Evolutionary conservation across 2,329 filamentous ascomycete species (phyloP).

Genomic region (Aspergillus pseudoglaucus): DNA sequence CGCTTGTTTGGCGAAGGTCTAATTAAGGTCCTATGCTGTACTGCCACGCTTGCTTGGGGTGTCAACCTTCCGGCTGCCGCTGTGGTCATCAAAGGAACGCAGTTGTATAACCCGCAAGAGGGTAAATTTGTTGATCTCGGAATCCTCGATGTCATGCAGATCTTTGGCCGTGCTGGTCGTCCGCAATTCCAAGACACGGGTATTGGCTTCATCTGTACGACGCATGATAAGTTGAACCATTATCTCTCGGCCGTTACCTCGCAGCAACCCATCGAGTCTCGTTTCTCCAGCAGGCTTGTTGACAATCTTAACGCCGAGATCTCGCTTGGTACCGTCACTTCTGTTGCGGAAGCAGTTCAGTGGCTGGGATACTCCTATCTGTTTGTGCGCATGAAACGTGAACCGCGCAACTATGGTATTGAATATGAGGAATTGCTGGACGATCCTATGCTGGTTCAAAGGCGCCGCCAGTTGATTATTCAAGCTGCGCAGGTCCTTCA

Average conservation of each 20-base stretch:
- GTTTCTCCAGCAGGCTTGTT: slow-evolving; percentile 85
- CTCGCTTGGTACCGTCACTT: slow-evolving; percentile 87
- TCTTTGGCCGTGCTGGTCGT: slow-evolving; percentile 95
- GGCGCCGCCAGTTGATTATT: slow-evolving; percentile 77
- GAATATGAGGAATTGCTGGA: slow-evolving; percentile 87
- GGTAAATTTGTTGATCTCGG: slow-evolving; percentile 95
- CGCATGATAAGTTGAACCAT: slow-evolving; percentile 84
- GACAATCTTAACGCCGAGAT: slow-evolving; percentile 97
- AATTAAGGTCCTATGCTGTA: slow-evolving; percentile 97
- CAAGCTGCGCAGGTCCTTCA: slow-evolving; percentile 82
- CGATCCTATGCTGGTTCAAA: slow-evolving; percentile 79
- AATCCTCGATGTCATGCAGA: slow-evolving; percentile 93
- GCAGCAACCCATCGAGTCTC: slow-evolving; percentile 95
- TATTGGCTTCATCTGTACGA: slow-evolving; percentile 97
- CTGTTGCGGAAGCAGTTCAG: slow-evolving; percentile 84
- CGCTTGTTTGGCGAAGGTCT: slow-evolving; percentile 83
- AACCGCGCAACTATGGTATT: slow-evolving; percentile 87
- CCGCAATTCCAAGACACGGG: slow-evolving; percentile 96
- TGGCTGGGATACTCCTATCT: slow-evolving; percentile 98
- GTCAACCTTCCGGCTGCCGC: slow-evolving; percentile 96
- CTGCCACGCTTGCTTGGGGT: slow-evolving; percentile 95
- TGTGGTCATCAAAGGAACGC: slow-evolving; percentile 95
- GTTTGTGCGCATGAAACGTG: slow-evolving; percentile 92
- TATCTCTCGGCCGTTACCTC: slow-evolving; percentile 91
- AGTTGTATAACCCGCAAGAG: slow-evolving; percentile 92